phyloP scores from a whole-genome alignment of 1,284 basidiomycete species.

The Pulveroboletus sp. region DNA sequence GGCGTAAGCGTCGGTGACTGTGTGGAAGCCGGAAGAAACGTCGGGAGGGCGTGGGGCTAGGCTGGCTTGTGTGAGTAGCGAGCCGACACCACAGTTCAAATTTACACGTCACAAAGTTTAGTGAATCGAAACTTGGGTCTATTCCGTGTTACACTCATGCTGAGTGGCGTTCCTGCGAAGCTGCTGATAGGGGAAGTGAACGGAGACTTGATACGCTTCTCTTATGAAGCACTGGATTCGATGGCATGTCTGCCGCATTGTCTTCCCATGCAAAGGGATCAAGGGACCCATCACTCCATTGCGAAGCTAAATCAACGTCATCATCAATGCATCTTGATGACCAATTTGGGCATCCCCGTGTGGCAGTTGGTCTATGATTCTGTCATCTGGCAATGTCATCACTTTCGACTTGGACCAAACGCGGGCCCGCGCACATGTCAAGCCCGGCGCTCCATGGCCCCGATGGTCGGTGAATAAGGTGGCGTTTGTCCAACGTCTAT shows the following conservation, averaged over 20 bases:
- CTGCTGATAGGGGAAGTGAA: constrained; percentile 13
- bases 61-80: constrained; percentile 23
- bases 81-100: constrained; percentile 2
- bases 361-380: constrained; percentile 1
- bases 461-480: not conserved
- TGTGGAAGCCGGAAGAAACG: constrained; percentile 68
- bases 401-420: not conserved
- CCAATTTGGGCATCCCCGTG: constrained; percentile 1
- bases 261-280: constrained; percentile 18
- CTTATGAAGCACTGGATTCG: constrained; percentile 24
- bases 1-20: constrained; percentile 94
- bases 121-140: constrained; percentile 9
- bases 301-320: constrained; percentile 28
- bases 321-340: constrained; percentile 5
- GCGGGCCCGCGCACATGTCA: not conserved
- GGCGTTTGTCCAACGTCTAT: constrained; percentile 8
- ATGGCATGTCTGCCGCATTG: constrained; percentile 30
- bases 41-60: constrained; percentile 46
- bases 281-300: constrained; percentile 14
- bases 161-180: constrained; percentile 15
- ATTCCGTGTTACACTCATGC: constrained; percentile 1
- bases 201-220: constrained; percentile 6
- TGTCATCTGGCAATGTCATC: not conserved
- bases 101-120: constrained; percentile 20
- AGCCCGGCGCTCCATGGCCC: not conserved